phyloP scores from a whole-genome alignment of 805 yeast genomes.

The Babjeviella inositovora region DNA sequence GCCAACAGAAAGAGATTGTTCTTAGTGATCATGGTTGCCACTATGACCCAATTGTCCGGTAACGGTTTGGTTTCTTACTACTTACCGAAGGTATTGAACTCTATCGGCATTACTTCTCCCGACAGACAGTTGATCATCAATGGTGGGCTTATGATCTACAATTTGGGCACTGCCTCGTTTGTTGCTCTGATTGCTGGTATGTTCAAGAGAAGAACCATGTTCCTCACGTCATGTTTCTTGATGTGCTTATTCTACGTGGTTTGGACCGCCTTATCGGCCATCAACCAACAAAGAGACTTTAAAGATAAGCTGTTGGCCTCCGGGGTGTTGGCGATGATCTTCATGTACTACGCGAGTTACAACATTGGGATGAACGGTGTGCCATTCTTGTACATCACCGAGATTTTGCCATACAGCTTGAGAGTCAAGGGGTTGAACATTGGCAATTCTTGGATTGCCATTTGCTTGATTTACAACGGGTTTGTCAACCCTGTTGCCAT shows the following conservation, averaged over 20 bases:
- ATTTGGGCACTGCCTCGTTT: slow-evolving; percentile 15
- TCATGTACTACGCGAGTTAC: slow-evolving; percentile 24
- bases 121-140: slow-evolving; percentile 28
- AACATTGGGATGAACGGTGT: slow-evolving; percentile 25
- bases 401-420: slow-evolving; percentile 16
- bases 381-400: slow-evolving; percentile 28
- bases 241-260: slow-evolving; percentile 20
- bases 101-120: slow-evolving; percentile 35
- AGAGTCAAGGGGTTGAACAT: slow-evolving; percentile 11
- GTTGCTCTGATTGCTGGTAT: slow-evolving; percentile 6
- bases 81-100: slow-evolving; percentile 26
- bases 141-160: slow-evolving; percentile 31
- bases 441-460: slow-evolving; percentile 4
- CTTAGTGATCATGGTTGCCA: slow-evolving; percentile 11
- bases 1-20: slow-evolving; percentile 20
- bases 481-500: slow-evolving; percentile 15
- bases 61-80: slow-evolving; percentile 30
- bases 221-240: slow-evolving; percentile 14
- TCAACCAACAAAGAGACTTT: slow-evolving; percentile 21
- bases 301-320: slow-evolving; percentile 19
- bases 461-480: slow-evolving; percentile 6
- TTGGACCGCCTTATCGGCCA: slow-evolving; percentile 30
- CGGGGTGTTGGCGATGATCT: slow-evolving; percentile 35
- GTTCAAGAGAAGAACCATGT: slow-evolving; percentile 15
- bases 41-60: slow-evolving; percentile 23